A percentile compares a stretch with the other conserved stretches of the same genome.
Conservation (phyloP, 306 rosid species). For the Quercus bicolor region DNA sequence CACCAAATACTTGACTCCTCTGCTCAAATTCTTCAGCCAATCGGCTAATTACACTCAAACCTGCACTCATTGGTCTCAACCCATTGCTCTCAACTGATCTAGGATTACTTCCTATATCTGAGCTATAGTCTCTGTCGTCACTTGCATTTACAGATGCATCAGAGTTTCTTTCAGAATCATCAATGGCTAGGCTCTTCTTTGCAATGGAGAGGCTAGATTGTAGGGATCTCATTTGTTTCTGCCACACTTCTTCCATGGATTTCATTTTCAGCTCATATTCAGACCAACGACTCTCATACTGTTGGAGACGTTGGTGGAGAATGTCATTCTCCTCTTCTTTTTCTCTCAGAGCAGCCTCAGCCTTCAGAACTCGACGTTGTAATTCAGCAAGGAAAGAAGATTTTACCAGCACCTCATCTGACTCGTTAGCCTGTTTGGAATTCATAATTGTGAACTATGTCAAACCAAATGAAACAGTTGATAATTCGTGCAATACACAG, state of each 20-base stretch:
- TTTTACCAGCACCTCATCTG: constrained; percentile 90
- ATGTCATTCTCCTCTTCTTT: constrained; percentile 99
- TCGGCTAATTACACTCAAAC: constrained; percentile 91
- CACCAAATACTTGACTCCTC: constrained; percentile 96
- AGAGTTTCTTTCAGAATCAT: constrained; percentile 85
- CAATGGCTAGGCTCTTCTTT: constrained; percentile 92
- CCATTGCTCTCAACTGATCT: constrained; percentile 79
- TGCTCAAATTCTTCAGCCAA: constrained; percentile 96
- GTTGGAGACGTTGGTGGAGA: constrained; percentile 93
- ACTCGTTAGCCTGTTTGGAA: constrained; percentile 55
- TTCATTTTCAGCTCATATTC: constrained; percentile 96
- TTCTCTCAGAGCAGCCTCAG: constrained; percentile 89
- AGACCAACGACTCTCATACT: constrained; percentile 94
- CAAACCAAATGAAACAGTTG: not conserved
- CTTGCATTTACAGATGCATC: constrained; percentile 89
- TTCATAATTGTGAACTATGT: constrained; percentile 20
- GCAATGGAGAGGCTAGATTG: constrained; percentile 99
- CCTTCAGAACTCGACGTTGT: constrained; percentile 91
- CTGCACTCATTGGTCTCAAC: constrained; percentile 87
- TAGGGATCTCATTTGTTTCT: constrained; percentile 96
- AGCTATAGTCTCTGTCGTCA: constrained; percentile 72
- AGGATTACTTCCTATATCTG: constrained; percentile 69
- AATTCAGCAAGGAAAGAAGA: constrained; percentile 88
- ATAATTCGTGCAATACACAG: not conserved
- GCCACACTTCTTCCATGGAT: constrained; percentile 99